Evolutionary conservation across 2,329 filamentous ascomycete genomes (phyloP), one percentile per base, ranked within the genome.

Genomic region (Trichoderma semiorbis): DNA sequence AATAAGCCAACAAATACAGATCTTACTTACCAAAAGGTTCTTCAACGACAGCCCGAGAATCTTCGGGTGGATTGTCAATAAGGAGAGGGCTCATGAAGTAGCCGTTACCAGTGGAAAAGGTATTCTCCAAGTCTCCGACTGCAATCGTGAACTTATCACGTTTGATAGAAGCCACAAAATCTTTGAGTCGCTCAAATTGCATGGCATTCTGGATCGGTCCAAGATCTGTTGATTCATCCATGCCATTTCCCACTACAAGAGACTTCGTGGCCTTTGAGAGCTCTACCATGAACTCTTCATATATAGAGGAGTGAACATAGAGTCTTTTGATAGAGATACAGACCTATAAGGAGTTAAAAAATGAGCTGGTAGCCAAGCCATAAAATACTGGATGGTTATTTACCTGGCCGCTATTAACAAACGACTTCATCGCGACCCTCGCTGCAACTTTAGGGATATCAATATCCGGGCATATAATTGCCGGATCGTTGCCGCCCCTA

Each of bases 81-180:
- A 82, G 76, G 0, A 93, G 96, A n/a, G 93, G 93, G 84, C 94
- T 85, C 81, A 96, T 94, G 85, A 94, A 96, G 87, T 92, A 96
- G 71, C 92, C 92, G 85, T 93, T 90, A 76, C 85, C 80, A 73
- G 92, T 92, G 82, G 75, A 14, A 61, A 61, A 39, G 11, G 58
- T 24, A 39, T 61, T n/a, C 18, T 73, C 7, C 78, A 28, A 0
- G 73, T 58, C 73, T 7, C 75, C 90, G 8, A 79, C 80, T 18
- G 74, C 76, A 8, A 78, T 68, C 2, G 72, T 76, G 18, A 77
- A 77, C 60, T 79, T 77, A 4, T 75, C 73, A 53, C 77, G 78
- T 34, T 78, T 77, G 21, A 79, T 75, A 24, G 36, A 76, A 84
- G 26, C 34, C 43, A 72, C 34, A 34, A 32, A 28, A 24, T 36